These are phyloP conservation scores for Solanum pimpinellifolium DNA, from an alignment of 257 asterid species.

Conservation along the genomic window DNA sequence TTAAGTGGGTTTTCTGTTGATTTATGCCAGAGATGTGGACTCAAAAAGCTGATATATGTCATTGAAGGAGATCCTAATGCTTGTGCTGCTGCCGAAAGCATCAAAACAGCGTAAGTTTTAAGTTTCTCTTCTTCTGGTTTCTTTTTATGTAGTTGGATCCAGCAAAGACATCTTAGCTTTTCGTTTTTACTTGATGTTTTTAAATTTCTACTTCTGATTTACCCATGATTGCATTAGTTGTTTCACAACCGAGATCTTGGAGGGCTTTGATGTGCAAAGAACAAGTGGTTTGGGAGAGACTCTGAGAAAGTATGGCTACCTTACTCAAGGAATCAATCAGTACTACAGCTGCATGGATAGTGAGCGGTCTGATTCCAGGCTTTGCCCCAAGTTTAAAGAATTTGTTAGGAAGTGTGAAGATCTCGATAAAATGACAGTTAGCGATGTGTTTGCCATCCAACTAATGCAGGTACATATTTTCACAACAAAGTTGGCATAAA, in stretches of 20 bases:
- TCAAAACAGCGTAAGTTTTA: slow-evolving; percentile 85
- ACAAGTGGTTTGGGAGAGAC: slow-evolving; percentile 84
- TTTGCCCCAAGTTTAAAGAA: slow-evolving; percentile 49
- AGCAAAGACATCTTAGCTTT: background rate
- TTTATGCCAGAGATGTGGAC: slow-evolving; percentile 72
- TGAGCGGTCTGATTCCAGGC: slow-evolving; percentile 21
- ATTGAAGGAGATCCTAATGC: slow-evolving; percentile 97
- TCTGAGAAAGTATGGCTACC: slow-evolving; percentile 71
- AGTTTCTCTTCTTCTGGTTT: background rate
- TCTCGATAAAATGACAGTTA: slow-evolving; percentile 71
- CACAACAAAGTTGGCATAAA: background rate
- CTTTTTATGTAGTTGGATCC: background rate
- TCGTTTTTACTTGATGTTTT: background rate
- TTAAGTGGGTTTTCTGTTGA: background rate
- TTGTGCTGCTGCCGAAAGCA: slow-evolving; percentile 85
- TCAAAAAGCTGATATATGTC: slow-evolving; percentile 88
- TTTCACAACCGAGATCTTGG: slow-evolving; percentile 95
- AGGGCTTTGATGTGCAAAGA: slow-evolving; percentile 95
- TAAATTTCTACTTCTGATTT: slow-evolving; percentile 4
- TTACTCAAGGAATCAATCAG: slow-evolving; percentile 67
- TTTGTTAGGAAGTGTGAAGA: slow-evolving; percentile 75
- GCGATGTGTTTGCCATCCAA: slow-evolving; percentile 93
- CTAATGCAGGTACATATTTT: slow-evolving; percentile 75
- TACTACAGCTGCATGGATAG: slow-evolving; percentile 56
- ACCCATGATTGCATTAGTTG: slow-evolving; percentile 42